phyloP scores from a whole-genome alignment of 129 eudicot genomes.

The Arctium minus region DNA sequence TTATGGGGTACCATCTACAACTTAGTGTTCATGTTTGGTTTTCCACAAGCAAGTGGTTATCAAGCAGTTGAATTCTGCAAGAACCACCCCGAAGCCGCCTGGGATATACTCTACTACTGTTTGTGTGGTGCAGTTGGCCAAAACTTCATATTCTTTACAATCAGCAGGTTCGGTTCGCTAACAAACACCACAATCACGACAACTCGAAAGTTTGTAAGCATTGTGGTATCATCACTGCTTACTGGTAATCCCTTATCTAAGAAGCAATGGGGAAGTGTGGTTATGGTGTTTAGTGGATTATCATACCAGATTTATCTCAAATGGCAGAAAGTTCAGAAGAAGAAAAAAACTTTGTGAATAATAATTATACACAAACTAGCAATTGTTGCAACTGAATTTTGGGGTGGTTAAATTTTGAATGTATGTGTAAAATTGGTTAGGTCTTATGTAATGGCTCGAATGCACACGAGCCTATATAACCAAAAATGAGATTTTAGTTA shows the following conservation, averaged over 20 bases:
- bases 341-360: slow-evolving; percentile 51
- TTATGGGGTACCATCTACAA: slow-evolving; percentile 94
- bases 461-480: not conserved
- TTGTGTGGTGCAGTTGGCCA: slow-evolving; percentile 95
- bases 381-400: too few species aligned
- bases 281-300: slow-evolving; percentile 88
- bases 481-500: too few species aligned
- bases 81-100: slow-evolving; percentile 92
- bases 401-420: too few species aligned
- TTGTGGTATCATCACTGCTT: slow-evolving; percentile 84
- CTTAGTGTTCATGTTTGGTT: slow-evolving; percentile 83
- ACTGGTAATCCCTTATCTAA: slow-evolving; percentile 84
- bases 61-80: slow-evolving; percentile 84
- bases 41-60: slow-evolving; percentile 90
- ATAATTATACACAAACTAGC: too few species aligned
- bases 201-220: slow-evolving; percentile 93
- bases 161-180: slow-evolving; percentile 88
- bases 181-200: slow-evolving; percentile 97
- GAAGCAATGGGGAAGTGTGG: slow-evolving; percentile 87
- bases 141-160: slow-evolving; percentile 84
- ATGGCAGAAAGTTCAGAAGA: slow-evolving; percentile 77
- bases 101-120: slow-evolving; percentile 89
- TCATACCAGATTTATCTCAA: slow-evolving; percentile 93
- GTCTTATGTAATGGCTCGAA: not conserved
- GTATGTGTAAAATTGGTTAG: not conserved